Conservation (phyloP, 768 basidiomycete species). For the Baorangia bicolor region DNA sequence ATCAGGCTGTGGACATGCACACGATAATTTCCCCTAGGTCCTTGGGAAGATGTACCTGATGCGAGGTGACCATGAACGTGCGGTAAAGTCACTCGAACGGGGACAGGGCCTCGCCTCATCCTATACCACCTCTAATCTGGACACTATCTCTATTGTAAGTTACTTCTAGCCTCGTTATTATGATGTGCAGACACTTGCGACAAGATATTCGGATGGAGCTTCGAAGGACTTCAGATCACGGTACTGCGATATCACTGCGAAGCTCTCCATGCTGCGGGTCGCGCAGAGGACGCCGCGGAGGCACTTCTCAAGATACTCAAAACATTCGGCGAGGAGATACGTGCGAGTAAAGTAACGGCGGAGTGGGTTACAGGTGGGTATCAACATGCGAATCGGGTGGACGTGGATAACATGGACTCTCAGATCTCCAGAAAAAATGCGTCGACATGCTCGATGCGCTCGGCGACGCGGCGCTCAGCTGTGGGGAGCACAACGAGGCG, state of each 20-base stretch:
- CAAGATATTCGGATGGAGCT: constrained; percentile 10
- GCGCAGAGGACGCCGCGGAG: neutral
- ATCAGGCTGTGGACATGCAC: neutral
- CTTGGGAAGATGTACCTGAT: neutral
- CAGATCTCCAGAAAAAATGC: neutral
- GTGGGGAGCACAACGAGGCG: too few species aligned
- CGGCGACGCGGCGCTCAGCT: neutral
- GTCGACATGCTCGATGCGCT: neutral
- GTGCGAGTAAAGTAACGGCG: too few species aligned
- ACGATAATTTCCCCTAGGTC: neutral
- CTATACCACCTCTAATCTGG: neutral
- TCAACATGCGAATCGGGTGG: neutral
- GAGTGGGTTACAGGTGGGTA: neutral
- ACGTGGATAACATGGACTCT: neutral
- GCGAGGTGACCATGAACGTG: neutral
- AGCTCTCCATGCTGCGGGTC: neutral
- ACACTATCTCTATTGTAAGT: constrained; percentile 1
- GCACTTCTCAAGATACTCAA: neutral
- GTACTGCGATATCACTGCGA: neutral
- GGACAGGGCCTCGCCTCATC: neutral
- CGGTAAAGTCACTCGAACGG: neutral
- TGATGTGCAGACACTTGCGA: neutral
- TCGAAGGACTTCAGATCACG: neutral
- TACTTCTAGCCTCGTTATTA: rapidly evolving
- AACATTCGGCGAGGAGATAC: neutral